phyloP scores from a whole-genome alignment of 73 alveolate species.

The Paramecium biaurelia region DNA sequence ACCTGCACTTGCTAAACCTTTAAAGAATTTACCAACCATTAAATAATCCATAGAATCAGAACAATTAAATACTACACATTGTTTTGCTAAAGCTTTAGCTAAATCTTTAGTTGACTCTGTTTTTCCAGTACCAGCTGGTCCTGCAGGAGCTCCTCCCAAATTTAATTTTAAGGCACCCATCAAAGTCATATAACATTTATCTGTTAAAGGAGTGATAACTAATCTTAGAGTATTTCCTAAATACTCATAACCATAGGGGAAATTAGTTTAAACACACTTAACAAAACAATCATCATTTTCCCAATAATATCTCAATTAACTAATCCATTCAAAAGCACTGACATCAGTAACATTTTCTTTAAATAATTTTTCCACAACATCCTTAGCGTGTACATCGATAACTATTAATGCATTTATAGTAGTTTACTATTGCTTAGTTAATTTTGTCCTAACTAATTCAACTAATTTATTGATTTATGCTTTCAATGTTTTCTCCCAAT shows the following conservation, averaged over 20 bases:
- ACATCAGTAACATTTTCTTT: slow-evolving; percentile 60
- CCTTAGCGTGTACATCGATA: slow-evolving; percentile 99
- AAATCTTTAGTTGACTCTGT: slow-evolving; percentile 99
- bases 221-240: slow-evolving; percentile 94
- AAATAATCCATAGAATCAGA: slow-evolving; percentile 96
- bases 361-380: slow-evolving; percentile 68
- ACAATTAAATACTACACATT: slow-evolving; percentile 99
- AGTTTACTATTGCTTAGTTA: slow-evolving; percentile 74
- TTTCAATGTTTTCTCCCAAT: slow-evolving; percentile 27
- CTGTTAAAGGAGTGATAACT: slow-evolving; percentile 98
- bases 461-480: slow-evolving; percentile 50
- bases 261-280: slow-evolving; percentile 81
- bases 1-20: slow-evolving; percentile 97
- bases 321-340: slow-evolving; percentile 84
- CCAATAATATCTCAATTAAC: slow-evolving; percentile 90
- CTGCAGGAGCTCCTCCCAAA: slow-evolving; percentile 99
- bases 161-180: slow-evolving; percentile 96
- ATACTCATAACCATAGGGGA: slow-evolving; percentile 96
- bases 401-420: slow-evolving; percentile 98
- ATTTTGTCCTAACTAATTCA: slow-evolving; percentile 77
- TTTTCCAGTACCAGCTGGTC: slow-evolving; percentile 99
- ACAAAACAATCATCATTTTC: slow-evolving; percentile 86
- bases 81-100: slow-evolving; percentile 98
- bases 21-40: slow-evolving; percentile 94
- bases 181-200: slow-evolving; percentile 95